Base-by-base conservation (phyloP, 768 basidiomycete genomes). In the Harrya chromipes region DNA sequence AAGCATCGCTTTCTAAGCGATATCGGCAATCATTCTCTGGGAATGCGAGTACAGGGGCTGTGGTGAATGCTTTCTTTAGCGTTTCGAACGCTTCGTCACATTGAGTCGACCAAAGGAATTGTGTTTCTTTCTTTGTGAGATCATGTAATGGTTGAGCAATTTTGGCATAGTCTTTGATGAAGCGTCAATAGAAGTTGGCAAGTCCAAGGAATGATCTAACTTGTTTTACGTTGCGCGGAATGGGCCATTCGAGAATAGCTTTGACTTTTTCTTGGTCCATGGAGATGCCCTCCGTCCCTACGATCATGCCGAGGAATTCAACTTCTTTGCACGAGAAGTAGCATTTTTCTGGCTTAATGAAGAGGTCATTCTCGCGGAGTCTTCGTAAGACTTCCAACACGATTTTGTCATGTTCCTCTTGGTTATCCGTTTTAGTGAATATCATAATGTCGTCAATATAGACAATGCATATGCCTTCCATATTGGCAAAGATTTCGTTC, bases 261-360 rank as follows among this genome's bases (percentile, higher is more conserved):
- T 60, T 52, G 2, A 73, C 52, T 41, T 75, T 75, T 0, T 16
- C 33, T 0, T 63, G 59, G 43, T 74, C 68, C 67, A 74, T 74
- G 0, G 33, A 12, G 0, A 72, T 51, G 1, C 45, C 9, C 1
- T 58, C 52, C 23, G 50, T 6, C 1, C 14, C 3, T n/a, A 73
- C 47, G 12, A 71, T 56, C 39, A 63, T 48, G 11, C 73, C 66
- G 0, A 74, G 57, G 49, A 66, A 71, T 26, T 67, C 60, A 2
- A 69, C 58, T 42, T 64, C 20, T 11, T 36, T 12, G 24, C 44
- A 17, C 8, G 63, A 49, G 40, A 70, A 73, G 10, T 29, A 29
- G 53, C 73, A 76, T 54, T 75, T 76, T 37, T 73, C 64, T 1
- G 67, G 62, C 47, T 71, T 71, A 9, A 66, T 47, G 41, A 46